Evolutionary conservation across 257 asterid genomes (phyloP).

Genomic region (Dorcoceras hygrometricum): DNA sequence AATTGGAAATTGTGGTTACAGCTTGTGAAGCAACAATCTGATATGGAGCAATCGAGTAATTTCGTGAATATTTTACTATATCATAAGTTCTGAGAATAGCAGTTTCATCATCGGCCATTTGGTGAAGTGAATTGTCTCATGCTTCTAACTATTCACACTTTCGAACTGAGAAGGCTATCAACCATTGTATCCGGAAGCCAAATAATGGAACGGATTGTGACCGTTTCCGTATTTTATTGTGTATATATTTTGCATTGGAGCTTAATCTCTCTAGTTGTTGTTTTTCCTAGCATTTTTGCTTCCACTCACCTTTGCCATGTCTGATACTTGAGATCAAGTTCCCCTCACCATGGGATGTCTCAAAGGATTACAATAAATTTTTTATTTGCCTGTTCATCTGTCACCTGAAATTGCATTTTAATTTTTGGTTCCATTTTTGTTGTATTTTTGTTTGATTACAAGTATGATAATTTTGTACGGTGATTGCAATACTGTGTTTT

Average conservation of each 20-base stretch:
- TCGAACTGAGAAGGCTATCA: neutral
- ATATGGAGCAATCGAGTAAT: neutral
- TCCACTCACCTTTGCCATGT: neutral
- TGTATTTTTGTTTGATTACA: slow-evolving; percentile 7
- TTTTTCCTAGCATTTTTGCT: neutral
- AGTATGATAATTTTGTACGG: neutral
- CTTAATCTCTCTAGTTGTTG: slow-evolving; percentile 2
- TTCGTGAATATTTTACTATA: neutral
- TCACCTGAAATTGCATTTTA: neutral
- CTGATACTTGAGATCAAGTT: neutral
- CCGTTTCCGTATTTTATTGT: slow-evolving; percentile 1
- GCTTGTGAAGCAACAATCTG: slow-evolving; percentile 9
- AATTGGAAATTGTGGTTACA: neutral
- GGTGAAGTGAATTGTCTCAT: neutral
- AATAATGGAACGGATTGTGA: slow-evolving; percentile 1
- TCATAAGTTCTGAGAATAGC: neutral
- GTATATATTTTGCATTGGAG: slow-evolving; percentile 14
- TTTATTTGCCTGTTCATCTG: slow-evolving; percentile 13
- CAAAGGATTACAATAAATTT: neutral
- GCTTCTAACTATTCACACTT: neutral
- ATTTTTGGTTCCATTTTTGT: slow-evolving; percentile 1
- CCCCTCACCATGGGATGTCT: neutral
- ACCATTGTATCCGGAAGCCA: neutral
- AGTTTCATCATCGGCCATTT: slow-evolving; percentile 5
- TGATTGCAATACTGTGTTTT: neutral